Percentiles rank a stretch among this genome's conserved stretches.
phyloP scores from a whole-genome alignment of 441 rosid species.

The Gossypium davidsonii region DNA sequence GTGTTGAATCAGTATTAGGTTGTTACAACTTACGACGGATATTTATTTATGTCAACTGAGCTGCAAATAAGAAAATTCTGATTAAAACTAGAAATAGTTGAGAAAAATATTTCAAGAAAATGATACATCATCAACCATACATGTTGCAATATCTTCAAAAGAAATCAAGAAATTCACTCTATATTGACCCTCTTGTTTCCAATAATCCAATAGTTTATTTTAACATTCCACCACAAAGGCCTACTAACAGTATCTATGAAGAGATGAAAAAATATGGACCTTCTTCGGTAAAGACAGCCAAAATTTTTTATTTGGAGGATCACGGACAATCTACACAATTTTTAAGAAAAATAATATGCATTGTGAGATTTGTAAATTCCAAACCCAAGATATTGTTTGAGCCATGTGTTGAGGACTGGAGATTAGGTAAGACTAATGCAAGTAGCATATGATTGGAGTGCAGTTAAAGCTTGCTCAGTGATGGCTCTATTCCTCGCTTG shows the following conservation, averaged over 20 bases:
- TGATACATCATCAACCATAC: background rate
- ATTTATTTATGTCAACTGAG: background rate
- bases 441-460: slow-evolving; percentile 82
- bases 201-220: background rate
- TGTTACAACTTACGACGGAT: background rate
- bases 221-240: background rate
- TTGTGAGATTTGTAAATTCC: slow-evolving; percentile 6
- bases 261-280: background rate
- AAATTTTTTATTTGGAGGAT: slow-evolving; percentile 18
- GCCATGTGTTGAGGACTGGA: background rate
- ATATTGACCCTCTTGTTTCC: background rate
- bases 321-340: slow-evolving; percentile 16
- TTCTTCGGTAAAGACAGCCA: background rate
- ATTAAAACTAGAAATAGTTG: background rate
- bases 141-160: background rate
- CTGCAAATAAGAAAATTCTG: background rate
- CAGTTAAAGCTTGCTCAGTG: slow-evolving; percentile 76
- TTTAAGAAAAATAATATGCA: slow-evolving; percentile 4
- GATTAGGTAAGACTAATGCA: slow-evolving; percentile 62
- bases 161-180: background rate
- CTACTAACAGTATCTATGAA: background rate
- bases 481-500: slow-evolving; percentile 76
- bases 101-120: background rate
- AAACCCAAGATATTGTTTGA: background rate
- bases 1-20: background rate